Base-by-base conservation (phyloP, 1,284 basidiomycete species). In the Anthracocystis setariae region DNA sequence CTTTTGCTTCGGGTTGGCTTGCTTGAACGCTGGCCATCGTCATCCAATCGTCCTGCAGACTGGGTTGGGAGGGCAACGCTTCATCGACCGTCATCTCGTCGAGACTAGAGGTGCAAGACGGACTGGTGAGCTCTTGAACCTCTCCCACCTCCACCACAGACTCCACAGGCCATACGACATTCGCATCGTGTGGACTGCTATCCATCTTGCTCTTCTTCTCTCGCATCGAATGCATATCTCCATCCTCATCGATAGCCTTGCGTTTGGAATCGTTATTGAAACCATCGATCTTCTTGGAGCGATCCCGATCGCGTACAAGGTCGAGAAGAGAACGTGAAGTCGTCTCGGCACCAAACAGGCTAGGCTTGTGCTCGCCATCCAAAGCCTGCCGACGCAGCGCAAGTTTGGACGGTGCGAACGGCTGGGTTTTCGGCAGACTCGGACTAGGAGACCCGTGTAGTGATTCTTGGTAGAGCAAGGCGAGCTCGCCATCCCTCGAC, bases 341-440 rank as follows among this genome's bases (percentile, higher is more conserved):
- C 7, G 55, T 55, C 24, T 54, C 37, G n/a, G 66, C 66, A 2
- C 46, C 60, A 24, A 63, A 69, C 3, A 69, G 51, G n/a, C 46
- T 50, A 17, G 29, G 32, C 27, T 15, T 20, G 21, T 18, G 21
- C 13, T 27, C 35, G n/a, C n/a, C 32, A 10, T 37, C 38, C 8
- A 20, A 24, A 25, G 32, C 39, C 9, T 27, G 47, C 10, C 21
- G 49, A 25, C 66, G 59, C 27, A 55, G 43, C 5, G 60, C 66
- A 13, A 69, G 66, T 45, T 69, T 69, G 18, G 66, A 69, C 4
- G 66, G 51, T 21, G 43, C 52, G 23, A 69, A 69, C 2, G 40
- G 58, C 32, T 69, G 66, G 0, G 64, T 67, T 18, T 23, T 51
- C 24, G 52, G 45, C 21, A 46, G 45, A 15, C n/a, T 39, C 5